Evolutionary conservation across 345 rosid species (phyloP), one percentile per base, ranked within the genome.

Genomic region (Anacardium occidentale): DNA sequence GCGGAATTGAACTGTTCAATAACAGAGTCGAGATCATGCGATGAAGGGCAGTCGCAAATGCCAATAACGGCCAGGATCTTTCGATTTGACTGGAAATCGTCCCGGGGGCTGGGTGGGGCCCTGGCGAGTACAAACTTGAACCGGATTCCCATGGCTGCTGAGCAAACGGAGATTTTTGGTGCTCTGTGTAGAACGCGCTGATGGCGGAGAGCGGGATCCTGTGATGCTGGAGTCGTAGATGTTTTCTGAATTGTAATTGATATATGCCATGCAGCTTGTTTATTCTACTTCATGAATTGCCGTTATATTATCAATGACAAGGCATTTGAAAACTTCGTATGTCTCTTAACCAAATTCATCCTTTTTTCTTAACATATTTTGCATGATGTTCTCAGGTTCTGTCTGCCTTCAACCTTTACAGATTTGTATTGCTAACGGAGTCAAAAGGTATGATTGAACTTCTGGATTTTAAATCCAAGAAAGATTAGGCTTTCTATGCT

Each of bases 91-190:
- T 96, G 99, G 80, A 96, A 96, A 79, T 96, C 97, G 69, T 96
- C 99, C 99, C 99, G 93, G 20, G 99, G 99, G 77, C 91, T 86
- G 4, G 99, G 91, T 20, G 97, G 98, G 22, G 91, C 82, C 18
- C 98, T 98, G 52, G 97, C 99, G 55, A 96, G 90, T 53, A 96
- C 75, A 83, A 91, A 93, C 72, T 89, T 90, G 84, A 96, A 96
- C 59, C 91, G 92, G 76, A 78, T 1, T 91, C 99, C 99, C 99
- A 96, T 0, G 98, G 99, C 84, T 91, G 98, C 70, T 86, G 68
- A 8, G 93, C 69, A 74, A 96, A 96, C 18, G 99, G 99, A 10
- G 99, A 96, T 73, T 96, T 96, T 87, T 96, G 99, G 77, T 96
- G 96, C 81, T 96, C 99, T 9, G 93, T 91, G 87, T 93, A 91